Base-by-base conservation (phyloP, 108 stramenopile genomes). In the Nitzschia sp. region DNA sequence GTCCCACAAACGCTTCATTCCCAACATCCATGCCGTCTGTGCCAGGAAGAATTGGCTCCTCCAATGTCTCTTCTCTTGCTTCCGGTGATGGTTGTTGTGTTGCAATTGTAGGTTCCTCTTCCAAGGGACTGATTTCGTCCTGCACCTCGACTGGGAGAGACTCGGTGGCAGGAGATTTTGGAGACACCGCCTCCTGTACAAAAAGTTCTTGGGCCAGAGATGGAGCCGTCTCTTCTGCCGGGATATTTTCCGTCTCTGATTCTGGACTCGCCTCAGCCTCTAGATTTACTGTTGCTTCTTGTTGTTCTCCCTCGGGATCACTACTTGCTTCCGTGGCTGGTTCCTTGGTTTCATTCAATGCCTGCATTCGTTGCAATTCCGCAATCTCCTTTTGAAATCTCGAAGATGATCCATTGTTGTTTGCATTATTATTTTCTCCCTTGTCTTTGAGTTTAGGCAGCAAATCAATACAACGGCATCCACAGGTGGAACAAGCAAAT, bases 351-450 rank as follows among this genome's bases (percentile, higher is more conserved):
- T 90, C 81, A 15, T 62, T 67, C 65, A 72, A 44, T 73, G 55
- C 40, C 42, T 93, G 89, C 48, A 86, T 65, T 62, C 80, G 73
- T 46, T 86, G 86, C 34, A 94, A 61, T 68, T 91, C 80, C 71
- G 78, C 87, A 73, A 91, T 91, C 72, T 94, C 87, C 51, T 88
- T 82, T 39, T 76, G 62, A 76, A 88, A 94, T 63, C 73, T 60
- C 10, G 67, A 72, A 10, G 65, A 77, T 2, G 48, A 26, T 29
- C 12, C 51, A 29, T 29, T 56, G 21, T 9, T 42, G 39, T 22
- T 55, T 41, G 70, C 39, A 26, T 67, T 71, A 40, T 69, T 63
- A 26, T 57, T 51, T 12, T 55, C 65, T 25, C 62, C 21, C 25
- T 51, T 43, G 2, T 15, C 17, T 17, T 75, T 69, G 15, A 86